Percentiles rank a stretch among this genome's conserved stretches.
phyloP scores from a whole-genome alignment of 2,329 filamentous ascomycete species.

The Aspergillus persii region DNA sequence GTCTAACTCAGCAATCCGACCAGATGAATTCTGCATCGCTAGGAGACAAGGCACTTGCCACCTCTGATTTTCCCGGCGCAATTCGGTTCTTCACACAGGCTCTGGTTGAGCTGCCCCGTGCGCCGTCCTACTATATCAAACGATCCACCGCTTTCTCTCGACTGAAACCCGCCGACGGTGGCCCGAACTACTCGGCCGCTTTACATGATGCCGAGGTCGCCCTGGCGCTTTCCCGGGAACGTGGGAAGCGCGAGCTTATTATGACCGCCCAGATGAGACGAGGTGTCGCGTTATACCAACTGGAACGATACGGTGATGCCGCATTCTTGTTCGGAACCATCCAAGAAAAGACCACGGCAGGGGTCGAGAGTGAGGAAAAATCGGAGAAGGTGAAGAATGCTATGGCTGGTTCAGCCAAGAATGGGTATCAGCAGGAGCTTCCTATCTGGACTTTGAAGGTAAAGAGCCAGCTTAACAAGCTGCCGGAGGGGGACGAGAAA shows the following conservation, averaged over 20 bases:
- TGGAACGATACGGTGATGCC: slow-evolving; percentile 72
- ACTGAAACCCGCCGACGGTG: slow-evolving; percentile 50
- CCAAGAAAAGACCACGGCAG: slow-evolving; percentile 49
- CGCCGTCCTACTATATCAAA: slow-evolving; percentile 76
- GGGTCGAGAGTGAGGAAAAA: slow-evolving; percentile 37
- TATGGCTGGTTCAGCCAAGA: slow-evolving; percentile 25
- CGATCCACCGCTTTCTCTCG: slow-evolving; percentile 77
- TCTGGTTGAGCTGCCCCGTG: slow-evolving; percentile 59
- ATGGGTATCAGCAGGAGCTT: slow-evolving; percentile 37
- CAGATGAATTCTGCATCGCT: slow-evolving; percentile 53
- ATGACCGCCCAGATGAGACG: slow-evolving; percentile 79
- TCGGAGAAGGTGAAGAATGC: slow-evolving; percentile 29
- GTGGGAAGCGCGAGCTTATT: slow-evolving; percentile 73
- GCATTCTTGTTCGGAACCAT: slow-evolving; percentile 65
- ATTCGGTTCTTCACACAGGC: slow-evolving; percentile 67
- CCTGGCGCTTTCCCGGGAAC: slow-evolving; percentile 60
- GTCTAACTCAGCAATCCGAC: neutral
- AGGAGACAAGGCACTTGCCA: slow-evolving; percentile 61
- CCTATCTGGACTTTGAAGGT: slow-evolving; percentile 61
- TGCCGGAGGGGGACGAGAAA: slow-evolving; percentile 51
- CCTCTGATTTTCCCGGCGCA: slow-evolving; percentile 64
- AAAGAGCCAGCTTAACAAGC: slow-evolving; percentile 49
- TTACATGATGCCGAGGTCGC: slow-evolving; percentile 69
- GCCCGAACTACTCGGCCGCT: slow-evolving; percentile 47
- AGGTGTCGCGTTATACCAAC: slow-evolving; percentile 68